Evolutionary conservation across 2,329 filamentous ascomycete species (phyloP).

Genomic region (Aspergillus glaucus): DNA sequence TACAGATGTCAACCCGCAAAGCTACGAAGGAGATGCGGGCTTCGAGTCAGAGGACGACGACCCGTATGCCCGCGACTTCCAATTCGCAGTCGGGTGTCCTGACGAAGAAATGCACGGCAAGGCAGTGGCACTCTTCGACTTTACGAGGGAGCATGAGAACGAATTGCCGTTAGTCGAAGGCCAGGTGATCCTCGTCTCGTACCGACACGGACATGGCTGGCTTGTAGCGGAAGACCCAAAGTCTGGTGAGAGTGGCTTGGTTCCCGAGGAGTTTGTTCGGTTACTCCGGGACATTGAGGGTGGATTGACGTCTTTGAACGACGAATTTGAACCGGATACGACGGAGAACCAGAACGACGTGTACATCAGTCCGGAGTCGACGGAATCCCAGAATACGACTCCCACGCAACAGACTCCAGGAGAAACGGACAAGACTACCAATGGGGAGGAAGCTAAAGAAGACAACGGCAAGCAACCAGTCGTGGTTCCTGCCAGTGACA

Average conservation of each 20-base stretch:
- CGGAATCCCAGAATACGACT: constrained; percentile 10
- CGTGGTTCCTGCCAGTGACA: neutral
- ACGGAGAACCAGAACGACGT: constrained; percentile 49
- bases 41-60: constrained; percentile 44
- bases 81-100: constrained; percentile 88
- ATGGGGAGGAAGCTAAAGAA: neutral
- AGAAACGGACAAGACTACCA: neutral
- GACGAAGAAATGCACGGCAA: constrained; percentile 98
- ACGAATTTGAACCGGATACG: constrained; percentile 41
- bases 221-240: constrained; percentile 93
- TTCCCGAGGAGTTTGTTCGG: constrained; percentile 93
- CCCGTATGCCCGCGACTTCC: constrained; percentile 83
- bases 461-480: constrained; percentile 9
- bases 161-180: constrained; percentile 88
- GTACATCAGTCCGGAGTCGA: constrained; percentile 51
- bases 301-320: constrained; percentile 65
- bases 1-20: constrained; percentile 37
- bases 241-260: constrained; percentile 86
- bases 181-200: constrained; percentile 93
- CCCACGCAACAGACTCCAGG: constrained; percentile 7
- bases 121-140: constrained; percentile 91
- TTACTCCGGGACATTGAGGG: constrained; percentile 89
- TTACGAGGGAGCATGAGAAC: constrained; percentile 91
- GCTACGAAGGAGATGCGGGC: constrained; percentile 24
- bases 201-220: constrained; percentile 94